Conservation (phyloP, 495 filamentous ascomycete genomes). For the Choiromyces venosus region DNA sequence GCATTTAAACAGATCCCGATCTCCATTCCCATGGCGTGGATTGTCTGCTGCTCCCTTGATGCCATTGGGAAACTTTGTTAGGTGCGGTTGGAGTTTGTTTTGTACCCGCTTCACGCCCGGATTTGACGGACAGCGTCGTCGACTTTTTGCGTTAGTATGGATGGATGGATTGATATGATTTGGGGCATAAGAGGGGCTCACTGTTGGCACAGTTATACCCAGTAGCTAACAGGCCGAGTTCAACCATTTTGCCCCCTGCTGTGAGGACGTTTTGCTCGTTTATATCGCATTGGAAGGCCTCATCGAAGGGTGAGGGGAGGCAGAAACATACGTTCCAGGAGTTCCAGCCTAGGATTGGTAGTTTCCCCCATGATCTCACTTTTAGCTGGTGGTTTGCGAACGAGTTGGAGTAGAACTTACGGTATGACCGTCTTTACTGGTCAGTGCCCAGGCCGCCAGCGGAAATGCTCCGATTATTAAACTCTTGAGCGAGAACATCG, state of each 20-base stretch:
- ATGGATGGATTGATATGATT: neutral
- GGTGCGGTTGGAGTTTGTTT: slow-evolving; percentile 53
- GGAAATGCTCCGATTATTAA: too few species aligned
- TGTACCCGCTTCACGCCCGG: slow-evolving; percentile 48
- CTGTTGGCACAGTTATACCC: slow-evolving; percentile 60
- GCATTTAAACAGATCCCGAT: too few species aligned
- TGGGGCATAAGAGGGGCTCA: slow-evolving; percentile 1
- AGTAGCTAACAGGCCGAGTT: slow-evolving; percentile 54
- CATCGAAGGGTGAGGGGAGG: neutral
- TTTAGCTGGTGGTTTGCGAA: neutral
- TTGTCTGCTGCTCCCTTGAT: slow-evolving; percentile 55
- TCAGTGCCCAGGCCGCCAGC: slow-evolving; percentile 11
- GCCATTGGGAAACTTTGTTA: slow-evolving; percentile 57
- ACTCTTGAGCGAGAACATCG: too few species aligned
- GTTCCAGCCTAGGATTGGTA: slow-evolving; percentile 59
- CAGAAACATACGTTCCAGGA: slow-evolving; percentile 50
- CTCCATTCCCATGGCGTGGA: slow-evolving; percentile 58
- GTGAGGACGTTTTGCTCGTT: slow-evolving; percentile 51
- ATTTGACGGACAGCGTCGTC: slow-evolving; percentile 46
- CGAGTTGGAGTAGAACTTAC: slow-evolving; percentile 14
- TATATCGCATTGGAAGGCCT: slow-evolving; percentile 56
- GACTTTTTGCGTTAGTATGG: slow-evolving; percentile 19
- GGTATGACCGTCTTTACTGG: slow-evolving; percentile 20
- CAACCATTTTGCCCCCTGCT: slow-evolving; percentile 51
- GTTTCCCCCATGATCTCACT: slow-evolving; percentile 42